Percentiles rank a stretch among this genome's conserved stretches.
phyloP scores from a whole-genome alignment of 768 basidiomycete genomes.

The Tulasnella sp. region DNA sequence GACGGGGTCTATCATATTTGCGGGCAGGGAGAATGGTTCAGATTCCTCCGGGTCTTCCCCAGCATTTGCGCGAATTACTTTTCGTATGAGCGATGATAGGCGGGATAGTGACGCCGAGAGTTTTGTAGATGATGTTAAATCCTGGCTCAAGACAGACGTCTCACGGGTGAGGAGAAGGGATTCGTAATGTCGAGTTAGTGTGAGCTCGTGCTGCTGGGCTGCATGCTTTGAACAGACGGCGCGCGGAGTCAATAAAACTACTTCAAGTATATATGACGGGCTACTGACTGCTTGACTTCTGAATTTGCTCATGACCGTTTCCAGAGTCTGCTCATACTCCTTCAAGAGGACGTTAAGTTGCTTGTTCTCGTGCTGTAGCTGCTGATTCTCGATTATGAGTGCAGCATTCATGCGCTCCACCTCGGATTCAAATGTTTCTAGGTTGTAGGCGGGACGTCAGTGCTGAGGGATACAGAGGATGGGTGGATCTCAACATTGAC shows the following conservation, averaged over 20 bases:
- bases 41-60: conserved; percentile 39
- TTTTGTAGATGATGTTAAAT: conserved; percentile 48
- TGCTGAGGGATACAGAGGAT: not conserved
- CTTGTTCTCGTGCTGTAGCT: conserved; percentile 86
- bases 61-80: conserved; percentile 54
- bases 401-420: conserved; percentile 83
- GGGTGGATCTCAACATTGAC: not conserved
- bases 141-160: conserved; percentile 40
- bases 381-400: conserved; percentile 88
- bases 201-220: conserved; percentile 83
- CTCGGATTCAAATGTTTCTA: conserved; percentile 82
- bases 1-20: conserved; percentile 30
- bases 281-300: conserved; percentile 64
- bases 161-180: conserved; percentile 60
- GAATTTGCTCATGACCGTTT: conserved; percentile 95
- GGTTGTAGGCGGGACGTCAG: not conserved
- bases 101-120: conserved; percentile 58
- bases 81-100: conserved; percentile 57
- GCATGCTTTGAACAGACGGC: conserved; percentile 49
- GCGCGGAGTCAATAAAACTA: not conserved
- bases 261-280: not conserved
- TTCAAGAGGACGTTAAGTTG: conserved; percentile 80
- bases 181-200: conserved; percentile 84
- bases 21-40: conserved; percentile 7
- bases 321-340: conserved; percentile 90